Percentiles rank a stretch among this genome's conserved stretches.
Conservation (phyloP, 2,329 filamentous ascomycete species). For the Tympanopsis confertula region DNA sequence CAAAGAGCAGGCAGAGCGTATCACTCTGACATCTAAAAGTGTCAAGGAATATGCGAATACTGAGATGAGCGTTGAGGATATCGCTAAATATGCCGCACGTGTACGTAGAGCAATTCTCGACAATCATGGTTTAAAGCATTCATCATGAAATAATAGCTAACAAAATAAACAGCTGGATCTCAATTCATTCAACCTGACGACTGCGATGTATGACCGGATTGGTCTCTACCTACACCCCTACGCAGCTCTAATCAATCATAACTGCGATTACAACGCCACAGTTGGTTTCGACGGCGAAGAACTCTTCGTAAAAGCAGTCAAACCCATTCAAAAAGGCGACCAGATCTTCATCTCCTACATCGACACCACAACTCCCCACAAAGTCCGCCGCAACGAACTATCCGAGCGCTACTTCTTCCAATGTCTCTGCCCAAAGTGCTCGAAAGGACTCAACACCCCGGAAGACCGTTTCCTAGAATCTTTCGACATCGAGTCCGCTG, state of each 20-base stretch:
- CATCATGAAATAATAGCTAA: neutral
- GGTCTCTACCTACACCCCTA: neutral
- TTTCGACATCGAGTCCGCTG: neutral
- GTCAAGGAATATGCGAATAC: neutral
- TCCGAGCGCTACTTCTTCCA: slow-evolving; percentile 30
- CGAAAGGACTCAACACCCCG: slow-evolving; percentile 18
- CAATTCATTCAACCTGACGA: neutral
- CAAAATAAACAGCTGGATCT: neutral
- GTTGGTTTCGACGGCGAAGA: slow-evolving; percentile 32
- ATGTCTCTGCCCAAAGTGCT: slow-evolving; percentile 34
- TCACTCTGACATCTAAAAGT: neutral
- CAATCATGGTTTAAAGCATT: too few species aligned
- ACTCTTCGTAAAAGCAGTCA: slow-evolving; percentile 27
- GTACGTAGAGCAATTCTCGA: too few species aligned
- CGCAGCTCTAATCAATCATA: slow-evolving; percentile 26
- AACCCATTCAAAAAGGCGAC: slow-evolving; percentile 30
- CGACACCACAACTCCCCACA: slow-evolving; percentile 29
- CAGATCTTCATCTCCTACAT: slow-evolving; percentile 37
- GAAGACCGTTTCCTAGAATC: slow-evolving; percentile 24
- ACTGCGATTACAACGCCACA: slow-evolving; percentile 35
- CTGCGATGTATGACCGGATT: neutral
- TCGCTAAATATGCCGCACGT: neutral
- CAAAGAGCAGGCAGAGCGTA: neutral
- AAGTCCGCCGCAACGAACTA: slow-evolving; percentile 29
- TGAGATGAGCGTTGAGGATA: neutral